A percentile compares a stretch with the other conserved stretches of the same genome.
phyloP scores from a whole-genome alignment of 2,329 filamentous ascomycete genomes.

The Beauveria rudraprayagi region DNA sequence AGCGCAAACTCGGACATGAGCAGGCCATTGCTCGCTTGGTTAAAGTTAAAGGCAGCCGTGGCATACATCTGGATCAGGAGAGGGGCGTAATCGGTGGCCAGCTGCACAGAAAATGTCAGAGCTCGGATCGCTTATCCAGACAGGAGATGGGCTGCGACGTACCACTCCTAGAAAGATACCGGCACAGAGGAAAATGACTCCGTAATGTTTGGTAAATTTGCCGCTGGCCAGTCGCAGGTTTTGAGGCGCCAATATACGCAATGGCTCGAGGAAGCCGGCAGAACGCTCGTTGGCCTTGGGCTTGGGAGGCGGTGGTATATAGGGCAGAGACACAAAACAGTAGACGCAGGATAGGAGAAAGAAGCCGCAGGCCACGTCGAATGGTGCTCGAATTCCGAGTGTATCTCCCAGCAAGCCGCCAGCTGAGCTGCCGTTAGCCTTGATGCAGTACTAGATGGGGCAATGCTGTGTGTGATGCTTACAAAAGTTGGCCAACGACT shows the following conservation, averaged over 20 bases:
- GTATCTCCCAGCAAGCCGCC: slow-evolving; percentile 58
- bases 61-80: slow-evolving; percentile 53
- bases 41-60: slow-evolving; percentile 46
- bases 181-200: slow-evolving; percentile 53
- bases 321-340: slow-evolving; percentile 34
- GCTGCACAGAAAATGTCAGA: slow-evolving; percentile 19
- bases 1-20: slow-evolving; percentile 49
- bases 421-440: slow-evolving; percentile 23
- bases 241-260: slow-evolving; percentile 53
- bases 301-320: slow-evolving; percentile 34
- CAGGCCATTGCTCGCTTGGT: slow-evolving; percentile 47
- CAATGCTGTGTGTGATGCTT: slow-evolving; percentile 15
- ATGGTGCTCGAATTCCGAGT: slow-evolving; percentile 56
- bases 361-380: slow-evolving; percentile 52
- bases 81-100: slow-evolving; percentile 61
- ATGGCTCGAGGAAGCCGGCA: slow-evolving; percentile 49
- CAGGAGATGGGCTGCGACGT: slow-evolving; percentile 18
- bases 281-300: slow-evolving; percentile 26
- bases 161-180: slow-evolving; percentile 61
- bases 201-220: slow-evolving; percentile 45
- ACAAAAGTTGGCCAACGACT: slow-evolving; percentile 54
- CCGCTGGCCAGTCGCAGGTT: slow-evolving; percentile 45
- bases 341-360: slow-evolving; percentile 41
- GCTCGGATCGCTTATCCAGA: not conserved
- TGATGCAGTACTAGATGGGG: not conserved